phyloP scores from a whole-genome alignment of 306 rosid species.

The Prosopis cineraria region DNA sequence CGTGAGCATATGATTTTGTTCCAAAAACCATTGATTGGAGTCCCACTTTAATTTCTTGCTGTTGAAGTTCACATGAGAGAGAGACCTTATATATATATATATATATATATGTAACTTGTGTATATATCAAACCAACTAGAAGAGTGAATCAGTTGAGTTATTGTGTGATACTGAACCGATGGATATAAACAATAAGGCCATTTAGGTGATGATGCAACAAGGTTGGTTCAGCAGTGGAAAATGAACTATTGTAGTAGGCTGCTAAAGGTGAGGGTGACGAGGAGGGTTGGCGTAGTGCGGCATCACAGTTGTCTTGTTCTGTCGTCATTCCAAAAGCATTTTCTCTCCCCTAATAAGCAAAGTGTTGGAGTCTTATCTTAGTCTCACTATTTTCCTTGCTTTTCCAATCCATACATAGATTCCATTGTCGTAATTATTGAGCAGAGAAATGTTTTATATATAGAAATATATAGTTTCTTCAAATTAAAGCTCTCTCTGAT shows the following conservation, averaged over 20 bases:
- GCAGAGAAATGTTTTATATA: neutral
- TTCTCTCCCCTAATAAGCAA: constrained; percentile 24
- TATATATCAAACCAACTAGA: neutral
- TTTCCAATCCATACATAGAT: neutral
- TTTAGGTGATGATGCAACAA: constrained; percentile 36
- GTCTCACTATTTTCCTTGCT: constrained; percentile 27
- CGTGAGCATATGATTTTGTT: constrained; percentile 30
- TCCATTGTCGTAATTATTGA: neutral
- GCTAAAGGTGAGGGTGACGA: neutral
- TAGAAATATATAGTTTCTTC: neutral
- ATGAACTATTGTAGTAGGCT: neutral
- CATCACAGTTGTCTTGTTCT: constrained; percentile 43
- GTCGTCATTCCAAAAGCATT: constrained; percentile 43
- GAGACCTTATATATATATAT: neutral
- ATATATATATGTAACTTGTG: too few species aligned
- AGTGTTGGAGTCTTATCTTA: neutral
- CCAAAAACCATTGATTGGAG: neutral
- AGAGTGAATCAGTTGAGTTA: neutral
- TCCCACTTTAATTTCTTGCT: constrained; percentile 34
- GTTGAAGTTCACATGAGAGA: constrained; percentile 36
- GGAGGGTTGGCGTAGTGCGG: constrained; percentile 41
- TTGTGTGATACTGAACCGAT: neutral
- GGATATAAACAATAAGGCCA: neutral
- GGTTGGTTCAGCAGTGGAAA: neutral
- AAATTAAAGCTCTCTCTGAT: constrained; percentile 22